Evolutionary conservation across 2,329 filamentous ascomycete genomes (phyloP), one percentile per base, ranked within the genome.

Genomic region (Monilinia aucupariae): DNA sequence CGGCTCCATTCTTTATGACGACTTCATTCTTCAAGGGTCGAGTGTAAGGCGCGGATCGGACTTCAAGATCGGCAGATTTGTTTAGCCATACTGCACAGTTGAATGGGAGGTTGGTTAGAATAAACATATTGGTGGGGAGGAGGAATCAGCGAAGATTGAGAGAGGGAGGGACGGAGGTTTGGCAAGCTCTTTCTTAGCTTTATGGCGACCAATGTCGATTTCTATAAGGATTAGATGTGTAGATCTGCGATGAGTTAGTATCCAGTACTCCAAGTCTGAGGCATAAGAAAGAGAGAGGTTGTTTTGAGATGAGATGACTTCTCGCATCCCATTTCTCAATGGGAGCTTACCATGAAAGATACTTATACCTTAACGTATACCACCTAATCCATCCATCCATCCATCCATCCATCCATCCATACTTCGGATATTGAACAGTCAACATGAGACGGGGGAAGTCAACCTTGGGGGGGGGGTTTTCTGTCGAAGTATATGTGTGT

Each of bases 11-110:
- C 45, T 74, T 74, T 64, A 80, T 70, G 9, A 77, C 70, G 25
- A 80, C 71, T 59, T 79, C 71, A 45, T 74, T 71, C 0, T 68
- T 62, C 0, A 70, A 72, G 0, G 78, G 76, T 8, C 66, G 59
- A 2, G 73, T 74, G 60, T 77, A 77, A 1, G 75, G 73, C 4
- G 76, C 77, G 4, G 71, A 63, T 10, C 68, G 65, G 52, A 79
- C 73, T 22, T 72, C 66, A 13, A 75, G 67, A 9, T 73, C 70
- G 56, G 64, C 64, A 70, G 72, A 61, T 63, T 69, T 65, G 59
- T 62, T 51, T 13, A 65, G 48, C 60, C 61, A 68, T 15, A 61
- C 63, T 37, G 65, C 65, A 47, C 56, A 51, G n/a, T 65, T 65
- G 20, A 39, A 30, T 15, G 48, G 55, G 27, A 17, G 4, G 6